phyloP scores from a whole-genome alignment of 2,329 filamentous ascomycete genomes.

The Gnomoniopsis sp. region DNA sequence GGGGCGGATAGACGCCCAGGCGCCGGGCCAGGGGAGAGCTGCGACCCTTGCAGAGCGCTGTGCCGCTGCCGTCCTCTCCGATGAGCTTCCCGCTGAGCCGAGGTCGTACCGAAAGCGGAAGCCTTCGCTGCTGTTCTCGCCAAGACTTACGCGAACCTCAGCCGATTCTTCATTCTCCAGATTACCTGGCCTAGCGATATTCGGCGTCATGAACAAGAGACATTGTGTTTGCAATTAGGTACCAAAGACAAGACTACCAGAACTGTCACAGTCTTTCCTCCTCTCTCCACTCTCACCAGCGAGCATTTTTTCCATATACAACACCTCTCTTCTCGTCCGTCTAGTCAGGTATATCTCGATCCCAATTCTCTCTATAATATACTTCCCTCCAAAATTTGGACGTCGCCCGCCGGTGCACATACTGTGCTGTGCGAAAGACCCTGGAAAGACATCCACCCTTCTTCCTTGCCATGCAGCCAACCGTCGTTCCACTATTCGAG shows the following conservation, averaged over 20 bases:
- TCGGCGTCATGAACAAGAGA: neutral
- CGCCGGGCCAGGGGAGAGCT: constrained; percentile 1
- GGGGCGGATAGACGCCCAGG: constrained; percentile 1
- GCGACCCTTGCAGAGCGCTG: constrained; percentile 5
- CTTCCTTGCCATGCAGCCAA: neutral
- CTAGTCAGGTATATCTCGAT: neutral
- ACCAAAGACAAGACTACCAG: neutral
- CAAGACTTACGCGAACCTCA: neutral
- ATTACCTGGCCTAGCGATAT: neutral
- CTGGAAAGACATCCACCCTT: neutral
- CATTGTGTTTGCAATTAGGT: neutral
- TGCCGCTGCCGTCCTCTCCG: neutral
- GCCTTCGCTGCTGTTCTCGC: neutral
- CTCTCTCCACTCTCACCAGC: neutral
- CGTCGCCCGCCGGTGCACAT: neutral
- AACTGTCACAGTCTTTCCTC: neutral
- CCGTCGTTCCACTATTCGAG: neutral
- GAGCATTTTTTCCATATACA: neutral
- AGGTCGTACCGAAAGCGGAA: neutral
- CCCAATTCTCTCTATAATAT: neutral
- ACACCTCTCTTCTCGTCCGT: neutral
- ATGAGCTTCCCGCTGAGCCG: neutral
- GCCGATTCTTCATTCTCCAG: neutral
- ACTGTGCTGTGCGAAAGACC: neutral
- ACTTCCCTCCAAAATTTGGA: neutral